These are phyloP conservation scores for Ophiostoma populinum DNA, from an alignment of 2,329 filamentous ascomycete genomes.

Conservation along the genomic window DNA sequence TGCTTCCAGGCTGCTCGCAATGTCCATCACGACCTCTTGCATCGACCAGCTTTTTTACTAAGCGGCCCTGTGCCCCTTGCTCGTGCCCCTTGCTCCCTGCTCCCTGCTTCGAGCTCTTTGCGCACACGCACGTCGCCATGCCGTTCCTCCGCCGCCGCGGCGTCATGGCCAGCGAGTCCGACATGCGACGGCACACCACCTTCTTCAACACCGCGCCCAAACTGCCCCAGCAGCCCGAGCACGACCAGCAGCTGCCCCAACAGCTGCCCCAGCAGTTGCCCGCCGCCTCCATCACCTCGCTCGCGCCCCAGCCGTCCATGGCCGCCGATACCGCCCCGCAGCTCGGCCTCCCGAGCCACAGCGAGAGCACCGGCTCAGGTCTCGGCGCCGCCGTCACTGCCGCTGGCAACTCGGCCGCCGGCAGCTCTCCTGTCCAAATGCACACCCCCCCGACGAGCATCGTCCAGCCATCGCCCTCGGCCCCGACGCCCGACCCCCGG, in stretches of 20 bases:
- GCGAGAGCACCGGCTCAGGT: constrained; percentile 1
- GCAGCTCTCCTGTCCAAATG: neutral
- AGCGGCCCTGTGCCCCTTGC: constrained; percentile 3
- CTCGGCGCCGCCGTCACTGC: constrained; percentile 12
- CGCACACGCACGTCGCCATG: constrained; percentile 23
- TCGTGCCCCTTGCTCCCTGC: neutral
- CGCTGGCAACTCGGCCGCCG: constrained; percentile 12
- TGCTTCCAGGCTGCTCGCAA: constrained; percentile 3
- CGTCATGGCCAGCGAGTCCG: constrained; percentile 40
- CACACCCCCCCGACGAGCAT: constrained; percentile 1
- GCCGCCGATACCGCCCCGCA: too few species aligned
- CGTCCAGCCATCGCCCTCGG: neutral
- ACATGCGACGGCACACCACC: constrained; percentile 35
- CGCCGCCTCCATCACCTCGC: neutral
- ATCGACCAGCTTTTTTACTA: constrained; percentile 5
- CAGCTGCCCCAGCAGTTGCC: constrained; percentile 1
- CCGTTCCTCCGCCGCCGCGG: constrained; percentile 44
- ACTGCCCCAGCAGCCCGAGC: constrained; percentile 4
- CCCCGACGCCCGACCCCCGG: constrained; percentile 10
- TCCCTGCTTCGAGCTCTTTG: neutral
- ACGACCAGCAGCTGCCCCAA: neutral
- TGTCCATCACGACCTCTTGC: constrained; percentile 5
- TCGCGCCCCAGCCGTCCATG: neutral
- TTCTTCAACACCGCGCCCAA: constrained; percentile 14
- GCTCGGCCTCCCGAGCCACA: constrained; percentile 3